Evolutionary conservation across 768 basidiomycete species (phyloP), one percentile per base, ranked within the genome.

Genomic region (Leccinum disarticulatum): DNA sequence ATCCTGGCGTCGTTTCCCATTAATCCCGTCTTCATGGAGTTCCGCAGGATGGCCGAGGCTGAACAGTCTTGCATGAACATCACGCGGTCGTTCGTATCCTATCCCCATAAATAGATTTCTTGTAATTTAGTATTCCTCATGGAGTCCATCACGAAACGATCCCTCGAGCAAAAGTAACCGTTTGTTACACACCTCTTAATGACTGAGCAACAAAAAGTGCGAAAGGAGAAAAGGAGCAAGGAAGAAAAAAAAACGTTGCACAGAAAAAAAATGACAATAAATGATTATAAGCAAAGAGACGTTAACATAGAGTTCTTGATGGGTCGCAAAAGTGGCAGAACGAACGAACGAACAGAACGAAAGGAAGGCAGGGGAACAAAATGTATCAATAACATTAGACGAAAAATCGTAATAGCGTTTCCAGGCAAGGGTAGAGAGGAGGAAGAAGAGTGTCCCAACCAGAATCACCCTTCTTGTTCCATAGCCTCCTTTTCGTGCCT

Each of bases 401-500:
- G 41, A 41, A 38, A 15, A 41, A 17, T n/a, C 17, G 38, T 9
- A 17, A 43, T 43, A 8, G 15, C 17, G 38, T 38, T 38, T 38
- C 38, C 38, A 7, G 17, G 38, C 3, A n/a, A 43, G 41, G n/a
- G 38, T 8, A 43, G n/a, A n/a, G 41, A 41, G 14, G 13, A 6
- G 36, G 7, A 15, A 15, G 15, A 0, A 38, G 36, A 3, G 22
- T 13, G 19, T 10, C 9, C 25, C 13, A 3, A 25, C 1, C 11
- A 25, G 22, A 27, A 15, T 74, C 58, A 74, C 0, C 53, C 62
- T 41, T 87, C 86, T 63, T 81, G 79, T 66, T 89, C 87, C 81
- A 83, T 79, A 27, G 79, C 79, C 68, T 91, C 90, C 67, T 84
- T 84, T 73, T 92, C 90, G 61, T 83, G 80, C 63, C 80, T 85